phyloP scores from a whole-genome alignment of 306 rosid species.

The Sicyos edulis region DNA sequence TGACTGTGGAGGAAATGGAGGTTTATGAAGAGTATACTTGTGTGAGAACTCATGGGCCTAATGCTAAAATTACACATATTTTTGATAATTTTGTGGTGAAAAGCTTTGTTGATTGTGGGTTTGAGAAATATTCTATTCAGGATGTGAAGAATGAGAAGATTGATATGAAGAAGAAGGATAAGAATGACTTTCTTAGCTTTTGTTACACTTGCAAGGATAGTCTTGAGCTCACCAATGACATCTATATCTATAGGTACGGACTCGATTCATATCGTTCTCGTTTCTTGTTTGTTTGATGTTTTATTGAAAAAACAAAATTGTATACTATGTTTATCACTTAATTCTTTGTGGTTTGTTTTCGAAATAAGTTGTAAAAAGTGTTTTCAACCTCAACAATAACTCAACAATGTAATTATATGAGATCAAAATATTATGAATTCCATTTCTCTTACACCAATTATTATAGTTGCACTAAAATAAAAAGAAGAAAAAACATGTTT shows the following conservation, averaged over 20 bases:
- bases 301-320: too few relatives aligned
- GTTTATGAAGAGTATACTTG: constrained; percentile 77
- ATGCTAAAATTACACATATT: constrained; percentile 74
- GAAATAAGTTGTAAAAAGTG: too few relatives aligned
- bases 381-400: too few relatives aligned
- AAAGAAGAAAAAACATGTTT: too few relatives aligned
- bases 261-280: not conserved
- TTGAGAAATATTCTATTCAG: constrained; percentile 17
- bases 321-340: too few relatives aligned
- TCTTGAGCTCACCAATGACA: constrained; percentile 69
- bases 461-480: too few relatives aligned
- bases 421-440: too few relatives aligned
- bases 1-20: constrained; percentile 61
- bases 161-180: not conserved
- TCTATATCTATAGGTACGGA: constrained; percentile 66
- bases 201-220: constrained; percentile 75
- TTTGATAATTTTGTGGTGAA: constrained; percentile 68
- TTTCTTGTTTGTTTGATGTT: too few relatives aligned
- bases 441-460: too few relatives aligned
- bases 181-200: constrained; percentile 47
- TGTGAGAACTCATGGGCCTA: constrained; percentile 66
- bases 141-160: constrained; percentile 12
- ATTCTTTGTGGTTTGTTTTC: too few relatives aligned
- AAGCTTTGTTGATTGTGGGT: constrained; percentile 25
- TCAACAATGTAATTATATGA: too few relatives aligned